Conservation (phyloP, 345 rosid genomes). For the Euphorbia peplus region DNA sequence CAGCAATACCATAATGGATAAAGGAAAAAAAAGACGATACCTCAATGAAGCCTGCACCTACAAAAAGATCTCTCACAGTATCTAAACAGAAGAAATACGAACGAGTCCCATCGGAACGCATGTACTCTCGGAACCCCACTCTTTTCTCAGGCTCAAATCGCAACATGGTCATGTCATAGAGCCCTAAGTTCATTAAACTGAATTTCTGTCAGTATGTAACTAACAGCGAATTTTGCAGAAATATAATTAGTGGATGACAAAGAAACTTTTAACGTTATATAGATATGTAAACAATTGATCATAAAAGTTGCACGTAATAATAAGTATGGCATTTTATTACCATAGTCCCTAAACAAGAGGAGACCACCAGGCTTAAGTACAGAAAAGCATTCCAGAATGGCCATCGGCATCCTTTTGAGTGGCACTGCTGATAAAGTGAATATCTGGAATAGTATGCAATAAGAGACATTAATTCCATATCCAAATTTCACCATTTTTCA, state of each 20-base stretch:
- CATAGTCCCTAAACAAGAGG: constrained; percentile 81
- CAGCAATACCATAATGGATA: background rate
- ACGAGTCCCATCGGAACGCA: constrained; percentile 75
- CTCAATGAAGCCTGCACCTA: constrained; percentile 69
- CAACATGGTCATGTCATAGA: constrained; percentile 93
- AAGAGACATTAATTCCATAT: constrained; percentile 11
- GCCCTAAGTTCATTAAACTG: constrained; percentile 48
- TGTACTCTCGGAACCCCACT: constrained; percentile 74
- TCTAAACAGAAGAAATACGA: constrained; percentile 84
- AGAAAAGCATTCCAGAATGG: constrained; percentile 57
- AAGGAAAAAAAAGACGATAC: constrained; percentile 29
- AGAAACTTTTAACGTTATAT: background rate
- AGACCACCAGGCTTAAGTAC: constrained; percentile 81
- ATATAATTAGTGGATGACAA: background rate
- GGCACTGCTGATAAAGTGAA: constrained; percentile 90
- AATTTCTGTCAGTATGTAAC: constrained; percentile 15
- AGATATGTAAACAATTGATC: background rate
- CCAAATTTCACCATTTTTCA: background rate
- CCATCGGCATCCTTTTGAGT: constrained; percentile 53
- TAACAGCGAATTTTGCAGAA: too few species aligned
- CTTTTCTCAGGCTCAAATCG: constrained; percentile 66
- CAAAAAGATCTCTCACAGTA: constrained; percentile 53
- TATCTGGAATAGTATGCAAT: constrained; percentile 42
- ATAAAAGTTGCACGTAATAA: background rate
- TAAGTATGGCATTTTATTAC: constrained; percentile 34